phyloP scores from a whole-genome alignment of 1,284 basidiomycete genomes.

The Puccinia triticina region DNA sequence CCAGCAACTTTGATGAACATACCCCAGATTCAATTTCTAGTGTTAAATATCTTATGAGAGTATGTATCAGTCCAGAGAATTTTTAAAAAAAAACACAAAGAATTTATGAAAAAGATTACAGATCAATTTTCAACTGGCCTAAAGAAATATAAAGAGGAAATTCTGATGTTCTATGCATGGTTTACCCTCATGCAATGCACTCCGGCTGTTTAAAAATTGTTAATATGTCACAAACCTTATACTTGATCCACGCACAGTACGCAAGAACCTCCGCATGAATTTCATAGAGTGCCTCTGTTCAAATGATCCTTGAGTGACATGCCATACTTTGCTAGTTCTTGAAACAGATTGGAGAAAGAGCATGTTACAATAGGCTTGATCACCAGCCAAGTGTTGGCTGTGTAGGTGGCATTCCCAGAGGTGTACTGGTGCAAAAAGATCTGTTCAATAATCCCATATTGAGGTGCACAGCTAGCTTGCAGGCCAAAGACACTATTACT shows the following conservation, averaged over 20 bases:
- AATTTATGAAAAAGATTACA: too few species aligned
- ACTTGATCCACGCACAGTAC: slow-evolving; percentile 17
- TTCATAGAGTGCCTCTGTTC: neutral
- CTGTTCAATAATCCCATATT: neutral
- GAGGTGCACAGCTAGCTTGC: neutral
- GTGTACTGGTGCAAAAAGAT: neutral
- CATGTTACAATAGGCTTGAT: neutral
- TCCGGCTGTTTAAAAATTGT: neutral
- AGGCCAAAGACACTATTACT: neutral
- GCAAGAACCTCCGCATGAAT: slow-evolving; percentile 6
- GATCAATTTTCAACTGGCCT: slow-evolving; percentile 6
- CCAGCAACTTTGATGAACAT: too few species aligned
- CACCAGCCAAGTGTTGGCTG: neutral
- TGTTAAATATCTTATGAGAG: too few species aligned
- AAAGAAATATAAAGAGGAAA: too few species aligned
- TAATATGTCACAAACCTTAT: neutral
- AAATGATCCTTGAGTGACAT: neutral
- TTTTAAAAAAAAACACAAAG: too few species aligned
- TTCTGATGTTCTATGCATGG: too few species aligned
- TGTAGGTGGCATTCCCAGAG: neutral
- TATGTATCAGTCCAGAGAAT: too few species aligned
- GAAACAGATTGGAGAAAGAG: neutral
- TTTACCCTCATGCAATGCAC: slow-evolving; percentile 3
- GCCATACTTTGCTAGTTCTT: neutral
- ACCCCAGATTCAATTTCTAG: too few species aligned